Evolutionary conservation across 1,139 yeast genomes (phyloP), one percentile per base, ranked within the genome.

Genomic region (Yamadazyma jaroonii): DNA sequence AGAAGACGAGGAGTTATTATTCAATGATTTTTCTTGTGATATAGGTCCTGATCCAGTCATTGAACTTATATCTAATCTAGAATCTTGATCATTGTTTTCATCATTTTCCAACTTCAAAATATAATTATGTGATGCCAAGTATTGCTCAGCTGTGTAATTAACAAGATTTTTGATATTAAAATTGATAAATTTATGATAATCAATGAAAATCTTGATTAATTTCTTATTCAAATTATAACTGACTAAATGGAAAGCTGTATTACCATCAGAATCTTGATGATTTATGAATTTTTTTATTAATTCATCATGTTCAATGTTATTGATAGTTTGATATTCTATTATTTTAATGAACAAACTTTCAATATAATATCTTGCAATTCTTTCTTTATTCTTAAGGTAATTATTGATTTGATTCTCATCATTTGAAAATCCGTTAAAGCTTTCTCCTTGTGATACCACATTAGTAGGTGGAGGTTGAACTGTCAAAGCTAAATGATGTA

Each of bases 161-260:
- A 79, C 77, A 46, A 81, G 74, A 58, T 92, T 90, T 29, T 79
- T 74, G 31, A 89, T 67, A 9, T 53, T 44, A 39, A 71, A 67
- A 48, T 84, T 82, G 14, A 85, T 75, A 42, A 79, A 74, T 10
- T 90, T 92, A 47, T 84, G 86, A 58, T 85, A 83, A 29, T 78
- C 74, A 11, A 88, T 62, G 36, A 92, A 68, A 1, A 84, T 80
- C 46, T 83, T 81, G 50, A 86, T 84, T 45, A 92, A 80, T 52
- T 81, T 80, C 48, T 81, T 78, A 38, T 92, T 87, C 31, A 84
- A 77, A 52, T 84, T 79, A 39, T 79, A 77, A 1, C 95, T 85
- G 22, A 92, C 84, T 32, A 90, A 74, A 52, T 90, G 96, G 40
- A 89, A 67, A 0, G 96, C 95, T 0, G 96, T 86, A 55, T 90